Base-by-base conservation (phyloP, 441 rosid genomes). In the Jatropha multifida region DNA sequence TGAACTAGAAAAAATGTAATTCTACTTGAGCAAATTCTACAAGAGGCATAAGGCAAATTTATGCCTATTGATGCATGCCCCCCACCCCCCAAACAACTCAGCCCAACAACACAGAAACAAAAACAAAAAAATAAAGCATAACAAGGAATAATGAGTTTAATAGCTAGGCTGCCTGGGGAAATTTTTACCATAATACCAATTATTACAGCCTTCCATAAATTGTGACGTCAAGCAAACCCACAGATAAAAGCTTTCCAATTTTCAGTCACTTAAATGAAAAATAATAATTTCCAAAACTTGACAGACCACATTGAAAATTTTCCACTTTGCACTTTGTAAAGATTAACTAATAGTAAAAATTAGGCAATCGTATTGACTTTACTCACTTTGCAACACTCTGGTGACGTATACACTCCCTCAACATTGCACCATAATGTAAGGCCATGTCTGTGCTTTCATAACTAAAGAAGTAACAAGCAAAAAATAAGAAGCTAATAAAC, bases 401-500 rank as follows among this genome's bases (percentile, higher is more conserved):
- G 82, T 93, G 99, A 68, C 98, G 94, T 79, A 92, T 93, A 86
- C 99, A 96, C 75, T 96, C 99, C 88, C 98, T 90, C 67, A 93
- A 85, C 98, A 96, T 96, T 69, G 92, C 94, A 81, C 99, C 98
- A 79, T 93, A 96, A 79, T 95, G 99, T 78, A 95, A 89, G 79
- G 99, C 97, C 98, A 93, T 85, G 79, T 93, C 98, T 23, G 94
- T 80, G 80, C 85, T 83, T 74, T 87, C 97, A 65, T 92, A 95
- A 51, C 99, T 96, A 83, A 56, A 85, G 14, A 80, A 79, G 72
- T 65, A 77, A 37, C 68, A 79, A 37, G 10, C 12, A 13, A 17
- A 37, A 72, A 44, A 78, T 63, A 80, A 73, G 67, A 77, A 74
- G 40, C 58, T 69, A 23, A 69, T 42, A 20, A 32, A 59, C 41